Base-by-base conservation (phyloP, 1,284 basidiomycete species). In the Cutaneotrichosporon sp. region DNA sequence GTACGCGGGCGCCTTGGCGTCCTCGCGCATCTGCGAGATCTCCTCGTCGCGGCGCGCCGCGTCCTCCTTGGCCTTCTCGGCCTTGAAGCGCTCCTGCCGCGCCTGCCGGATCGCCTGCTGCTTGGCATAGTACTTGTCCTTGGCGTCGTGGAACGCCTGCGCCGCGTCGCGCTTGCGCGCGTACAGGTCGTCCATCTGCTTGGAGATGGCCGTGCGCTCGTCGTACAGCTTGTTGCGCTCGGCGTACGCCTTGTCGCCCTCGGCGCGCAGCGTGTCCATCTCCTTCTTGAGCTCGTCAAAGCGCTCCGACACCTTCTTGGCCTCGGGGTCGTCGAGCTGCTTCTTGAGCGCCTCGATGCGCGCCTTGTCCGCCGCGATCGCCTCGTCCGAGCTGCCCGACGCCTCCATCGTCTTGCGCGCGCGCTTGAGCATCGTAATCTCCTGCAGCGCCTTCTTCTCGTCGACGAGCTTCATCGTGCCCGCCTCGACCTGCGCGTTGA, bases 381-480 rank as follows among this genome's bases (percentile, higher is more conserved):
- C 82, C 59, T 90, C 88, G 78, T 95, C 91, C 14, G 84, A 84
- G 61, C 97, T 92, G 67, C 97, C 94, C 54, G 90, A 85, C 1
- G 86, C 80, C 73, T 92, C 87, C 83, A 95, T 92, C 52, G 84
- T 82, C 76, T 84, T 88, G 60, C 90, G 87, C 59, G 82, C 84
- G 45, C 91, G 89, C 72, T 85, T 89, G 67, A 84, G 82, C 53
- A 84, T 83, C 66, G 83, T 85, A 70, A 99, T 97, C 73, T 99
- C 95, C 69, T 87, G 85, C 22, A 99, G 84, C 6, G 95, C 92
- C 67, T 92, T 89, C 81, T 97, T 98, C 82, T 99, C 97, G 60
- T 97, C 95, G 42, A 90, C 94, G 60, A 99, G 85, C 79, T 94
- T 97, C 85, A 99, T 85, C 66, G 77, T 87, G 24, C 95, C 97